Evolutionary conservation across 345 rosid genomes (phyloP).

Genomic region (Passiflora organensis): DNA sequence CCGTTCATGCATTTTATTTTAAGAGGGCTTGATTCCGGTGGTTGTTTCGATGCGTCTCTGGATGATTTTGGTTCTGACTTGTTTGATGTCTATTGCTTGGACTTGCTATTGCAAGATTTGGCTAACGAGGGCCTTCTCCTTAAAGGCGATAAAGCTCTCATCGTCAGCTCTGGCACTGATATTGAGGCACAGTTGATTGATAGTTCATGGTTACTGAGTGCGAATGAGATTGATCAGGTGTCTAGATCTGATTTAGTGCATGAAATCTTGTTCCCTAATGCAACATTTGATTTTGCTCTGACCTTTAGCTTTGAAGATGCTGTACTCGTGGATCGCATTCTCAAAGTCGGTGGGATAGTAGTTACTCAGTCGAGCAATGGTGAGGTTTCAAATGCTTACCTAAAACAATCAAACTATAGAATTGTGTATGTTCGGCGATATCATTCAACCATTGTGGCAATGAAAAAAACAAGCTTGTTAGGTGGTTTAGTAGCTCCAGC

Average conservation of each 20-base stretch:
- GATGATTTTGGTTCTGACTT: conserved; percentile 16
- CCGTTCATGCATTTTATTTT: conserved; percentile 27
- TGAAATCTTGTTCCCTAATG: conserved; percentile 14
- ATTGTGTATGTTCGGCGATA: conserved; percentile 31
- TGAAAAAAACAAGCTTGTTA: conserved; percentile 26
- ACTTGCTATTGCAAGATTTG: conserved; percentile 37
- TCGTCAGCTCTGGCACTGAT: conserved; percentile 27
- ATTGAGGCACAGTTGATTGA: conserved; percentile 21
- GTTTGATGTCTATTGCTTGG: conserved; percentile 26
- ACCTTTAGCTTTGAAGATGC: conserved; percentile 23
- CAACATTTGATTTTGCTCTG: conserved; percentile 39
- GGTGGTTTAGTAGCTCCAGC: neutral
- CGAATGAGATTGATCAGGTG: conserved; percentile 28
- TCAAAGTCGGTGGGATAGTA: conserved; percentile 43
- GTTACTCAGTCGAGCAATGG: conserved; percentile 24
- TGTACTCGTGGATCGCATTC: conserved; percentile 28
- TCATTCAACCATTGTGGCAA: conserved; percentile 31
- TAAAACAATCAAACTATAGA: conserved; percentile 30
- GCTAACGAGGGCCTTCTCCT: conserved; percentile 41
- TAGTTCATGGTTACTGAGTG: conserved; percentile 21
- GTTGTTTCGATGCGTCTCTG: neutral
- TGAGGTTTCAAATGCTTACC: conserved; percentile 17
- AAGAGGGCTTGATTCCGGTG: conserved; percentile 14
- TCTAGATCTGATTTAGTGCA: conserved; percentile 24
- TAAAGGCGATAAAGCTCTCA: conserved; percentile 40